These are phyloP conservation scores for Hypholoma fasciculare DNA, from an alignment of 768 basidiomycete species.

Conservation along the genomic window DNA sequence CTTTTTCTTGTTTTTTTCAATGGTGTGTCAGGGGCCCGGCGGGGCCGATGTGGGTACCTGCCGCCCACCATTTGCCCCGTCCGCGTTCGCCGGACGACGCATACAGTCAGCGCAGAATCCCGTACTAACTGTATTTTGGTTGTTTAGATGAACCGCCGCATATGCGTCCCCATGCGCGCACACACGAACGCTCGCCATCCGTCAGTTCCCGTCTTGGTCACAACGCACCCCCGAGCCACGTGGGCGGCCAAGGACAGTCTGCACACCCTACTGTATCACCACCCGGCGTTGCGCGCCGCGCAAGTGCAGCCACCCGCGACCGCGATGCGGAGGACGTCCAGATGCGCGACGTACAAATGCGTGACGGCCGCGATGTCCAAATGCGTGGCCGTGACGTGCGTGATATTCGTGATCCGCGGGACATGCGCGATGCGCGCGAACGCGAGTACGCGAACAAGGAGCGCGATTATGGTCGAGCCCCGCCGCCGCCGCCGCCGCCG, in stretches of 20 bases:
- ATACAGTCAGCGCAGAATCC: neutral
- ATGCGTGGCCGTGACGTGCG: slow-evolving; percentile 2
- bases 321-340: neutral
- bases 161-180: neutral
- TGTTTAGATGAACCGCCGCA: neutral
- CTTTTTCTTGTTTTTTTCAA: neutral
- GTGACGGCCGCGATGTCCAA: slow-evolving; percentile 12
- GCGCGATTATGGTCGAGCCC: slow-evolving; percentile 12
- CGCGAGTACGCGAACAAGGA: slow-evolving; percentile 26
- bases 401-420: neutral
- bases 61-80: no score
- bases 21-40: neutral
- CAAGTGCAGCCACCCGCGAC: neutral
- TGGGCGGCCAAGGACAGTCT: no score
- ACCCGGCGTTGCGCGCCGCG: neutral
- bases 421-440: slow-evolving; percentile 17
- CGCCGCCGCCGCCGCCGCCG: neutral
- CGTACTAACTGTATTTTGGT: neutral
- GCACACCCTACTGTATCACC: neutral
- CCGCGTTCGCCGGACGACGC: no score
- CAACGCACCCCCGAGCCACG: neutral
- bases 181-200: neutral
- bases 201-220: neutral
- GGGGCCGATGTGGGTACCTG: no score
- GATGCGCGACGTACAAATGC: slow-evolving; percentile 4